Conservation (phyloP, 495 filamentous ascomycete species). For the Aspergillus campestris region DNA sequence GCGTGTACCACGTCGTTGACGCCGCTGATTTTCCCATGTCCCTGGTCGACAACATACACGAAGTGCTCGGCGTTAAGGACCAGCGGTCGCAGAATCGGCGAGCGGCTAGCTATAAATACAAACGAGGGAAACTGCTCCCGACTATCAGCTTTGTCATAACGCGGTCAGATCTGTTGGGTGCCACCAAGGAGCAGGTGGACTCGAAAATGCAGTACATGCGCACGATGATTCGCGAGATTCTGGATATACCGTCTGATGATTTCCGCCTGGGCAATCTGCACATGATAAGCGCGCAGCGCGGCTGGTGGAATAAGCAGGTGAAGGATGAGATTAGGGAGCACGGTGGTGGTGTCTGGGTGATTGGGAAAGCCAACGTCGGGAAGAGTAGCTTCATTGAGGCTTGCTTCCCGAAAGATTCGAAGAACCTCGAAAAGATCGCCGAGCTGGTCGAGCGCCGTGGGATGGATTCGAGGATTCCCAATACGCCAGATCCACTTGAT, state of each 20-base stretch:
- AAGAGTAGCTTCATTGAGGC: slow-evolving; percentile 85
- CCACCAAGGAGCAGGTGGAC: slow-evolving; percentile 71
- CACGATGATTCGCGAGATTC: slow-evolving; percentile 59
- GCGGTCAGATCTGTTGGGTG: slow-evolving; percentile 74
- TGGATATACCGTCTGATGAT: slow-evolving; percentile 52
- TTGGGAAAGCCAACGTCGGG: slow-evolving; percentile 95
- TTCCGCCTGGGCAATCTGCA: slow-evolving; percentile 73
- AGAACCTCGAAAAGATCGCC: slow-evolving; percentile 32
- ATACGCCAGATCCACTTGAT: slow-evolving; percentile 12
- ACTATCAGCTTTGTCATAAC: slow-evolving; percentile 82
- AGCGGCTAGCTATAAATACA: slow-evolving; percentile 52
- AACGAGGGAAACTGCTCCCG: slow-evolving; percentile 49
- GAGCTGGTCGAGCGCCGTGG: slow-evolving; percentile 25
- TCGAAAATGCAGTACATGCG: slow-evolving; percentile 72
- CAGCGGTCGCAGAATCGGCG: slow-evolving; percentile 71
- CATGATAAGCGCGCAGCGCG: slow-evolving; percentile 72
- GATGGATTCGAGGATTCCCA: slow-evolving; percentile 12
- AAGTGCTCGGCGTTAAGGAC: slow-evolving; percentile 50
- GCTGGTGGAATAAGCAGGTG: slow-evolving; percentile 81
- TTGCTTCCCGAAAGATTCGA: slow-evolving; percentile 75
- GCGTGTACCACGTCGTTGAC: slow-evolving; percentile 95
- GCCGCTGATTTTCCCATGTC: slow-evolving; percentile 97
- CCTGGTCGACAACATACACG: slow-evolving; percentile 57
- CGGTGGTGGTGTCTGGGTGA: slow-evolving; percentile 89
- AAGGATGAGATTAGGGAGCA: slow-evolving; percentile 75